Percentiles rank a stretch among this genome's conserved stretches.
phyloP scores from a whole-genome alignment of 257 asterid species.

The Cordia subcordata region DNA sequence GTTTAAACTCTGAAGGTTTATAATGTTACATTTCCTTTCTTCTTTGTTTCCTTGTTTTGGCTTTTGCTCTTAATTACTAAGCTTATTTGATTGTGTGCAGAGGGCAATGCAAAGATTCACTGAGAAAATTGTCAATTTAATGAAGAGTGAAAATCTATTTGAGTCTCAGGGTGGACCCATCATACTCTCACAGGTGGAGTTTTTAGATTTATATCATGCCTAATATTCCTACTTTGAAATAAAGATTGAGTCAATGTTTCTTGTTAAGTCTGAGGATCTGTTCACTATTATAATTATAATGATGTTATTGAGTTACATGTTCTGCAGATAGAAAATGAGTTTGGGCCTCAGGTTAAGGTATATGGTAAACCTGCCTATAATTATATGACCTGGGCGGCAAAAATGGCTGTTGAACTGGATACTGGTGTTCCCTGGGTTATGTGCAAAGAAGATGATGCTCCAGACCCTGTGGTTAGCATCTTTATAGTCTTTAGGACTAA shows the following conservation, averaged over 20 bases:
- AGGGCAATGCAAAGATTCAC: slow-evolving; percentile 79
- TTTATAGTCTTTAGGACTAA: neutral
- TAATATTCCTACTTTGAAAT: neutral
- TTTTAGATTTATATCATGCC: slow-evolving; percentile 2
- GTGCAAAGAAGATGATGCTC: slow-evolving; percentile 63
- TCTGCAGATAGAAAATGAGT: slow-evolving; percentile 43
- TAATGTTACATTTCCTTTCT: no score
- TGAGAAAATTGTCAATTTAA: slow-evolving; percentile 60
- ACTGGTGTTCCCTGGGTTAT: slow-evolving; percentile 54
- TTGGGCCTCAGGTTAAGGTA: slow-evolving; percentile 32
- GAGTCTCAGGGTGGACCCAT: slow-evolving; percentile 92
- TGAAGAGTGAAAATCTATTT: slow-evolving; percentile 72
- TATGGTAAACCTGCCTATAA: slow-evolving; percentile 32
- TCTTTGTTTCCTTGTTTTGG: neutral
- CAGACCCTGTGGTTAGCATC: slow-evolving; percentile 75
- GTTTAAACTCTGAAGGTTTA: no score
- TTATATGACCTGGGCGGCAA: slow-evolving; percentile 42
- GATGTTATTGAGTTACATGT: slow-evolving; percentile 1
- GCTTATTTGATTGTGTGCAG: slow-evolving; percentile 37
- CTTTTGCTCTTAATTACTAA: slow-evolving; percentile 8
- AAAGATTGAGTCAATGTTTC: neutral
- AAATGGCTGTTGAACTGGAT: slow-evolving; percentile 37
- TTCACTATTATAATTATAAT: neutral
- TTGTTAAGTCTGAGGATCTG: neutral
- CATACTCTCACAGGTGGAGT: slow-evolving; percentile 74